These are phyloP conservation scores for Saposhnikovia divaricata DNA, from an alignment of 129 eudicot species.

Conservation along the genomic window DNA sequence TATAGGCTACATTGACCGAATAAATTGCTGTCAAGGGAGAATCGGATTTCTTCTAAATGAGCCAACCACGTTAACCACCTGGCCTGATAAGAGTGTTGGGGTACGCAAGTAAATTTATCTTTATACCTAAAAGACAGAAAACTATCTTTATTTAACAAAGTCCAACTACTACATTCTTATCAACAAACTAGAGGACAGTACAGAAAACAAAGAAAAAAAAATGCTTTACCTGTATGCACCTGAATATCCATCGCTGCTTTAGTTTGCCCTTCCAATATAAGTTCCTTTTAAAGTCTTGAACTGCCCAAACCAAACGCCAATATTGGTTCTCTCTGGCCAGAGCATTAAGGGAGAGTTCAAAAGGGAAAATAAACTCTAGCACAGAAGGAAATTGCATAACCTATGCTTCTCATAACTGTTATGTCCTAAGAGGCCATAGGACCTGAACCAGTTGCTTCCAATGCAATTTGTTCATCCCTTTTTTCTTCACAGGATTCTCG, in stretches of 20 bases:
- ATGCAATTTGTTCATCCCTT: conserved; percentile 13
- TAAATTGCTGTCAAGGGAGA: neutral
- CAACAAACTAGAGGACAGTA: neutral
- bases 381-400: conserved; percentile 67
- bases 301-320: conserved; percentile 48
- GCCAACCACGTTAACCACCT: neutral
- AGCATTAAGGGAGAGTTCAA: conserved; percentile 48
- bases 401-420: conserved; percentile 6
- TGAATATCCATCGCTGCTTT: conserved; percentile 24
- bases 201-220: neutral
- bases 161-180: neutral
- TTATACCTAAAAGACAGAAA: neutral
- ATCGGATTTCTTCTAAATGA: neutral
- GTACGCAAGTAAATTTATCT: neutral
- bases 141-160: neutral
- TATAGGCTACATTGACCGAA: neutral
- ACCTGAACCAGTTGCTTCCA: conserved; percentile 14
- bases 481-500: conserved; percentile 34
- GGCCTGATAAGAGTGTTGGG: neutral
- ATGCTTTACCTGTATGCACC: neutral
- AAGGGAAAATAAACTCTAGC: conserved; percentile 48
- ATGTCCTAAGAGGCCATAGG: conserved; percentile 12
- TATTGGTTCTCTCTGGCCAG: conserved; percentile 75
- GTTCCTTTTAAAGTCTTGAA: conserved; percentile 50
- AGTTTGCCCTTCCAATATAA: conserved; percentile 36